Conservation (phyloP, 495 filamentous ascomycete genomes). For the Penicillium canescens region DNA sequence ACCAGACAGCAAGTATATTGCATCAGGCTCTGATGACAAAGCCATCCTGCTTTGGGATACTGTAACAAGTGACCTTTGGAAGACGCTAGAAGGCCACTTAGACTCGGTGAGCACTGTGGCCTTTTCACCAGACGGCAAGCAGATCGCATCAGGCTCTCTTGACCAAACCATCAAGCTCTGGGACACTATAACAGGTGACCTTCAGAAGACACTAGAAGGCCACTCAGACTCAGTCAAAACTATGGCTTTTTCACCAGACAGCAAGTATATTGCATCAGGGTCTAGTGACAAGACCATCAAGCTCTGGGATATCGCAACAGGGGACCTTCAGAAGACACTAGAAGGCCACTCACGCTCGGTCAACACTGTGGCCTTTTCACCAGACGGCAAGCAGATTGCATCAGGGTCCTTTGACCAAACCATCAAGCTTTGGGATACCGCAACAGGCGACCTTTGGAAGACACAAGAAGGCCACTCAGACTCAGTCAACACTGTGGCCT, state of each 20-base stretch:
- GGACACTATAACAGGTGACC: neutral
- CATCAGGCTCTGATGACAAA: no score
- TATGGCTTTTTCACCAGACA: no score
- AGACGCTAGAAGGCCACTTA: slow-evolving; percentile 20
- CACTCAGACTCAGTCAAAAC: no score
- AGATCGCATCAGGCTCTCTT: neutral
- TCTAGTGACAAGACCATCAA: no score
- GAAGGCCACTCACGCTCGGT: slow-evolving; percentile 6
- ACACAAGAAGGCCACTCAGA: slow-evolving; percentile 20
- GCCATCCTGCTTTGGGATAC: slow-evolving; percentile 17
- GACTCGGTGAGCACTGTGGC: slow-evolving; percentile 13
- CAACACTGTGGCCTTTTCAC: no score
- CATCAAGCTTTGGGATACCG: slow-evolving; percentile 18
- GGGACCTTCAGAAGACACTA: no score
- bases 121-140: slow-evolving; percentile 20
- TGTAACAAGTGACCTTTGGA: neutral
- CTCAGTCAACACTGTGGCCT: slow-evolving; percentile 16
- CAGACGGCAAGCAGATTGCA: no score
- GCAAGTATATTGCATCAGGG: no score
- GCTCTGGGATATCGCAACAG: no score
- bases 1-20: no score
- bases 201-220: no score
- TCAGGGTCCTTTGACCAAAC: no score
- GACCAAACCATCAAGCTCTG: neutral
- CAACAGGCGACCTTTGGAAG: neutral